Evolutionary conservation across 257 asterid species (phyloP).

Genomic region (Forsythia viridissima): DNA sequence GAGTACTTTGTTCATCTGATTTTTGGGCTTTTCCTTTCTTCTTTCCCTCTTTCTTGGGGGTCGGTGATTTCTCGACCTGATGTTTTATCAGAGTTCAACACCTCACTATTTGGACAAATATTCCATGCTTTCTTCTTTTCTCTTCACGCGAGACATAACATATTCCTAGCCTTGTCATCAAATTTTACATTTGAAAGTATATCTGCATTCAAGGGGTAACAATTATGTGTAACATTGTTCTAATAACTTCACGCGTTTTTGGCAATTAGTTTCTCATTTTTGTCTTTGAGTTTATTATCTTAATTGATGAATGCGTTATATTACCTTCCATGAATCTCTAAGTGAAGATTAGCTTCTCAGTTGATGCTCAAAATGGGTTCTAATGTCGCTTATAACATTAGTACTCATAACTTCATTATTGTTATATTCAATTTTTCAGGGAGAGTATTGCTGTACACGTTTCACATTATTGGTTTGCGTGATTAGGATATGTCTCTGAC

Average conservation of each 20-base stretch:
- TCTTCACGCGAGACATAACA: not conserved
- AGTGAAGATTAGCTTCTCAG: not conserved
- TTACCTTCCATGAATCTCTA: not conserved
- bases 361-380: not conserved
- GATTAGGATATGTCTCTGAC: not conserved
- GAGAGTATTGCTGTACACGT: constrained; percentile 12
- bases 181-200: not conserved
- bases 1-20: too few species aligned
- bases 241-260: not conserved
- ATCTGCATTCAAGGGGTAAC: not conserved
- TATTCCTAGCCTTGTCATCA: not conserved
- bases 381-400: not conserved
- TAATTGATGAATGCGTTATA: not conserved
- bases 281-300: not conserved
- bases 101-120: not conserved
- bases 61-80: not conserved
- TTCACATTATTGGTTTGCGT: constrained; percentile 13
- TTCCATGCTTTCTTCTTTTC: not conserved
- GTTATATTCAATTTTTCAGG: not conserved
- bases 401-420: not conserved
- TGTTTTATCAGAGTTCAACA: not conserved
- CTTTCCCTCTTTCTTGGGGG: not conserved
- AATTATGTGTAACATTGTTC: not conserved
- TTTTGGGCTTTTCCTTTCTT: not conserved
- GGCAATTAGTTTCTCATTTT: not conserved